Evolutionary conservation across 73 alveolate species (phyloP), one percentile per base, ranked within the genome.

Genomic region (Chromera velia): DNA sequence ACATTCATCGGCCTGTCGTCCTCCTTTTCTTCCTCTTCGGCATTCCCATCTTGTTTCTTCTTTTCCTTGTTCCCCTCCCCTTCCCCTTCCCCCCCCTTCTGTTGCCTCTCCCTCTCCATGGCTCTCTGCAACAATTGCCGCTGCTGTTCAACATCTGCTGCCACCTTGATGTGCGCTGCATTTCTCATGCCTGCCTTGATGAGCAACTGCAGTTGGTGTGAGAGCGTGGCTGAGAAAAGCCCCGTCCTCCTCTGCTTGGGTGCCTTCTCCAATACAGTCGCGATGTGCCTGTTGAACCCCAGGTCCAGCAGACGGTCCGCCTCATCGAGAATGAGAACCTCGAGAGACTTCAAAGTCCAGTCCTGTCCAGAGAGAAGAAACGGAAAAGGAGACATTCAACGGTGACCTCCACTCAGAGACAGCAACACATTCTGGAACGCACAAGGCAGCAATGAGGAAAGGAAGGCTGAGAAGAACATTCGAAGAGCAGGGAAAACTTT

Each of bases 201-300:
- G 55, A 97, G 34, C 63, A 93, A 89, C 82, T 94, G 91, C 27
- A 97, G 92, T 81, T 91, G 92, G 32, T 98, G 91, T 22, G 99
- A 93, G 80, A 97, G 94, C 24, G 99, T 97, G 22, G 99, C 99
- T 0, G 99, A 95, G 93, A 97, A 97, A 66, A 97, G 84, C 18
- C 99, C 99, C 18, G 99, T 97, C 71, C 99, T 89, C 82, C 99
- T 94, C 84, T 97, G 95, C 72, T 93, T 97, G 31, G 99, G 99
- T 31, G 96, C 87, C 22, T 82, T 85, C 28, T 87, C 82, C 26
- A 97, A 77, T 24, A 96, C 90, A 69, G 78, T 80, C 9, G 82
- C 68, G 66, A 95, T 80, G 55, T 40, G 55, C 55, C 55, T 40
- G 22, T 40, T 13, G 72, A 85, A 85, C 34, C 91, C 91, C 82